Base-by-base conservation (phyloP, 2,329 filamentous ascomycete genomes). In the Epichloe hybrida region DNA sequence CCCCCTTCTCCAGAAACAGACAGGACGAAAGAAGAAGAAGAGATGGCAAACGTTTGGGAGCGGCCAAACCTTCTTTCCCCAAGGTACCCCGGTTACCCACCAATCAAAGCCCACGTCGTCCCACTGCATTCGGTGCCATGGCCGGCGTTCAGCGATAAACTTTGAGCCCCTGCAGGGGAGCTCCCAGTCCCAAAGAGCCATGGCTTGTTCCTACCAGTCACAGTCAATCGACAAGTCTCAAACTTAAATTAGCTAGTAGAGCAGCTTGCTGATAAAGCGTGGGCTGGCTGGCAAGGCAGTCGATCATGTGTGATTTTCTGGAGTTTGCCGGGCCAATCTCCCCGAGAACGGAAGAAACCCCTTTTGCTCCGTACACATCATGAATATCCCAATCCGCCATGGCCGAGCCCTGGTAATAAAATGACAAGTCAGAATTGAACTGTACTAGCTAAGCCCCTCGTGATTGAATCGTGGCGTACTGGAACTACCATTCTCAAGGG, bases 131-230 rank as follows among this genome's bases (percentile, higher is more conserved):
- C 9, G 27, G 27, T 17, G n/a, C 36, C 1, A 38, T 12, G 37
- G 46, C 46, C 46, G 46, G 46, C 36, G 37, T 40, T 37, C 27
- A 48, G 36, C 47, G 27, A 49, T 36, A 49, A 36, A 49, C 47
- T 49, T 49, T 40, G 37, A 42, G 15, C 5, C 27, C 37, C 39
- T 12, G 21, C 37, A 42, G 23, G 38, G 23, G 27, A 20, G 5
- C 5, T 42, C 4, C 40, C 20, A 42, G n/a, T 3, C 13, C 15
- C 35, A 13, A 17, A 20, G 36, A 13, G 34, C 36, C 9, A 40
- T n/a, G 39, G 35, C 36, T 34, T 5, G 17, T 17, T 17, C 6
- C 27, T 31, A 11, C 27, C 3, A n/a, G 37, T 9, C 34, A 38
- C 34, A 38, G 21, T 36, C 46, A 40, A 41, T 48, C 46, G 31